Evolutionary conservation across 108 stramenopile genomes (phyloP).

Genomic region (Nannochloropsis gaditana): DNA sequence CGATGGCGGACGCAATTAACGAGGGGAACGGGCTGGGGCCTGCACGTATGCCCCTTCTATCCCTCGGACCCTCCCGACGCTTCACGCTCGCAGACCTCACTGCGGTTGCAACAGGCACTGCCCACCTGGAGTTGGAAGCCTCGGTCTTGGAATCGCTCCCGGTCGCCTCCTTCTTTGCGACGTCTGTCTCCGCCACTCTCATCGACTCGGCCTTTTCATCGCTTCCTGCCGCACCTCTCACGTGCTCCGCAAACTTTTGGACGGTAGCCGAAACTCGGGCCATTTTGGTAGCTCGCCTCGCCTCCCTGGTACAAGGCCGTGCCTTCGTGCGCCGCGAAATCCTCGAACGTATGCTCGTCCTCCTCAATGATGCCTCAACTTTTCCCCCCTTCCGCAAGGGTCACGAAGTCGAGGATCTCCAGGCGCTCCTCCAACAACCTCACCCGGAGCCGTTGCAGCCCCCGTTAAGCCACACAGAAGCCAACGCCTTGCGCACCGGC

Average conservation of each 20-base stretch:
- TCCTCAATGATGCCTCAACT: conserved; percentile 30
- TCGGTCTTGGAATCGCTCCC: background rate
- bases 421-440: background rate
- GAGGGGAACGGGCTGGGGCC: background rate
- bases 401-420: background rate
- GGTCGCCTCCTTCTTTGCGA: background rate
- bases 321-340: conserved; percentile 30
- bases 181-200: background rate
- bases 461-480: background rate
- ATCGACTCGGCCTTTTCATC: too few species aligned
- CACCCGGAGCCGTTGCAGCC: background rate
- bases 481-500: conserved; percentile 26
- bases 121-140: conserved; percentile 4
- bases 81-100: background rate
- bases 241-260: background rate
- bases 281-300: conserved; percentile 32
- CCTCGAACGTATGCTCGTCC: conserved; percentile 5
- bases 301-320: conserved; percentile 32
- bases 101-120: background rate
- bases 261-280: conserved; percentile 32
- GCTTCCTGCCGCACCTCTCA: background rate
- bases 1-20: background rate
- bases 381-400: conserved; percentile 12
- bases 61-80: background rate
- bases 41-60: background rate